phyloP scores from a whole-genome alignment of 257 asterid genomes.

The Phtheirospermum japonicum region DNA sequence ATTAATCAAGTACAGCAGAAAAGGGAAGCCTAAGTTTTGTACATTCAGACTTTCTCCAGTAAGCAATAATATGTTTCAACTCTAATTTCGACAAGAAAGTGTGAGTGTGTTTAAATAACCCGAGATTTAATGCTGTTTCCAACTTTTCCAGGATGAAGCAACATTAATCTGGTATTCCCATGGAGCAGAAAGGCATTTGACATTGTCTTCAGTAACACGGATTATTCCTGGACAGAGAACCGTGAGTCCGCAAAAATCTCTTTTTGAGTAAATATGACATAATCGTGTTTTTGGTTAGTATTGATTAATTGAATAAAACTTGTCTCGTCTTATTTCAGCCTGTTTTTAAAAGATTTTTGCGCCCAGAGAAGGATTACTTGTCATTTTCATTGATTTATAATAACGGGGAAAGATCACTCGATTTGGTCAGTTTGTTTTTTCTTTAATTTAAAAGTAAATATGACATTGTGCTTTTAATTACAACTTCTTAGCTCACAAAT shows the following conservation, averaged over 20 bases:
- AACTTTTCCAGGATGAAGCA: conserved; percentile 72
- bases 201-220: conserved; percentile 70
- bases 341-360: conserved; percentile 84
- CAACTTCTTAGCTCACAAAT: conserved; percentile 15
- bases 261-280: neutral
- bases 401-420: conserved; percentile 91
- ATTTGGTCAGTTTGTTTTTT: conserved; percentile 68
- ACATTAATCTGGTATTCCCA: conserved; percentile 83
- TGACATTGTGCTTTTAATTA: neutral
- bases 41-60: conserved; percentile 90
- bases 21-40: conserved; percentile 94
- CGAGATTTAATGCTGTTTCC: conserved; percentile 9
- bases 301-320: conserved; percentile 17
- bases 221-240: conserved; percentile 98
- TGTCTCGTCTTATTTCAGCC: conserved; percentile 52
- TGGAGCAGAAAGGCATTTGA: conserved; percentile 82
- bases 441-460: neutral
- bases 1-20: conserved; percentile 86
- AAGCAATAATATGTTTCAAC: conserved; percentile 33
- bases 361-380: conserved; percentile 94
- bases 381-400: conserved; percentile 87
- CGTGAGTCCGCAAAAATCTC: conserved; percentile 52
- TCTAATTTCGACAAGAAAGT: neutral
- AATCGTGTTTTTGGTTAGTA: neutral
- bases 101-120: conserved; percentile 15